Conservation (phyloP, 2,329 filamentous ascomycete species). For the Cercospora sp. region DNA sequence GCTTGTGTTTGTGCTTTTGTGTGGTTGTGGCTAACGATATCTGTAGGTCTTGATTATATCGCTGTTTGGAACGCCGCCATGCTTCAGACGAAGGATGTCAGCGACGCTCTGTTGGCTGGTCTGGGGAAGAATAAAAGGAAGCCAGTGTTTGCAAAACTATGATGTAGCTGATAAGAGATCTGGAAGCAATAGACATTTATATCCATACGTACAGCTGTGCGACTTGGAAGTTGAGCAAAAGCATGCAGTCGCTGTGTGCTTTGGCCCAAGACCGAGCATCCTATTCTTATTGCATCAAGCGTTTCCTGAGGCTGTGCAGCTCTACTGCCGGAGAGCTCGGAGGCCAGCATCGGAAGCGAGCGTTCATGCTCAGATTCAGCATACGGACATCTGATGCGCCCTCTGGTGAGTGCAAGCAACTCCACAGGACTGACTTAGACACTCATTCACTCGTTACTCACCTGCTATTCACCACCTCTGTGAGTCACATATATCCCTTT, state of each 20-base stretch:
- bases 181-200: neutral
- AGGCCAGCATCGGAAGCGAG: neutral
- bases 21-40: constrained; percentile 52
- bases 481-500: neutral
- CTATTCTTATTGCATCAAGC: neutral
- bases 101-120: constrained; percentile 27
- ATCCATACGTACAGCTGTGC: neutral
- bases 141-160: constrained; percentile 32
- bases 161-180: neutral
- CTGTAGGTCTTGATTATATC: constrained; percentile 27
- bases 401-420: neutral
- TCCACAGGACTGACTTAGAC: neutral
- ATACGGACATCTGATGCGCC: neutral
- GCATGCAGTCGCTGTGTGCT: neutral
- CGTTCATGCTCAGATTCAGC: neutral
- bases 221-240: neutral
- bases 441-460: neutral
- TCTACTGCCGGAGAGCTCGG: neutral
- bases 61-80: constrained; percentile 32
- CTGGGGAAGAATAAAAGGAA: constrained; percentile 26
- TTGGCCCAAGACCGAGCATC: neutral
- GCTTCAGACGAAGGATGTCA: constrained; percentile 31
- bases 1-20: constrained; percentile 50
- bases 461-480: neutral
- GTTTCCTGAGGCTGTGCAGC: neutral